phyloP scores from a whole-genome alignment of 2,329 filamentous ascomycete species.

The Trichoderma sp. region DNA sequence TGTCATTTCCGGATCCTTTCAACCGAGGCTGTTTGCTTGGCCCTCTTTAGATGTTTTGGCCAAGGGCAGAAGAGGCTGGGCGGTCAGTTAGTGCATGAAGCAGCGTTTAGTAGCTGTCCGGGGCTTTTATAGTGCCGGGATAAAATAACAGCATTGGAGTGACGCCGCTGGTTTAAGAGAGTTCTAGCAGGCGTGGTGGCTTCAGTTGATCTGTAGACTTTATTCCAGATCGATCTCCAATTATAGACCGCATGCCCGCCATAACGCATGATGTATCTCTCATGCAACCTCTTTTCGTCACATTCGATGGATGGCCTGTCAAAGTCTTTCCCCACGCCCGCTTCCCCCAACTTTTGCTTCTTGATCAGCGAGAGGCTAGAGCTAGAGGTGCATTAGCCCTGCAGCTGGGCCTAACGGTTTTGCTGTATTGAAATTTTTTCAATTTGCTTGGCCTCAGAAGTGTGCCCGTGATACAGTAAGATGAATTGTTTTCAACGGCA shows the following conservation, averaged over 20 bases:
- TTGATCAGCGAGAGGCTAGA: conserved; percentile 5
- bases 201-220: background rate
- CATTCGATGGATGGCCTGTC: background rate
- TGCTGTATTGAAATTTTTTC: background rate
- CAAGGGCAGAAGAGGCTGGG: background rate
- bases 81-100: background rate
- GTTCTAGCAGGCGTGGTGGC: background rate
- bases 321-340: background rate
- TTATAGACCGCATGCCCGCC: background rate
- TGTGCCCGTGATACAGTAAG: background rate
- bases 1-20: conserved; percentile 3
- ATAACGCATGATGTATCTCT: background rate
- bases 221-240: background rate
- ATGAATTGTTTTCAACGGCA: background rate
- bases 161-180: background rate
- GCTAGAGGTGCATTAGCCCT: background rate
- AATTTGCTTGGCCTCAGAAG: background rate
- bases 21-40: conserved; percentile 12
- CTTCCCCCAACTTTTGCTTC: background rate
- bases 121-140: background rate
- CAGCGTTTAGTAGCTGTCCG: background rate
- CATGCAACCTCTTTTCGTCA: background rate
- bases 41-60: background rate
- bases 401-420: background rate
- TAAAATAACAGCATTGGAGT: background rate